Evolutionary conservation across 306 rosid genomes (phyloP).

Genomic region (Amphicarpaea edgeworthii): DNA sequence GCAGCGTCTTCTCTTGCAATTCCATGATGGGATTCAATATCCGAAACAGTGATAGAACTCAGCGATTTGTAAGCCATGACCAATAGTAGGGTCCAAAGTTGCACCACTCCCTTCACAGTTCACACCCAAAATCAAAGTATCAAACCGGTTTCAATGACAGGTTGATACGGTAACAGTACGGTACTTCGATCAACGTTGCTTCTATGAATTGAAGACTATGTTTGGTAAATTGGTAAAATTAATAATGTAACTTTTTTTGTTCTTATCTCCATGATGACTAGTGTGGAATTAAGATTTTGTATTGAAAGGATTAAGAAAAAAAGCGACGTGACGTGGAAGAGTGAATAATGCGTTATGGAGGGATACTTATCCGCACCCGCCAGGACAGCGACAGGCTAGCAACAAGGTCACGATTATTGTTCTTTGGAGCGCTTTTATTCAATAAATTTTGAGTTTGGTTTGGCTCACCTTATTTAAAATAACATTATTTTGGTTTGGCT

Average conservation of each 20-base stretch:
- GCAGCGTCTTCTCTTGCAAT: slow-evolving; percentile 51
- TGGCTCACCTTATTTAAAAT: no score
- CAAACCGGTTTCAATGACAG: not conserved
- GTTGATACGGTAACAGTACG: no score
- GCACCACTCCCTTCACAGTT: not conserved
- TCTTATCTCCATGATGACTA: not conserved
- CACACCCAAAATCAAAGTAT: not conserved
- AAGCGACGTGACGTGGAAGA: not conserved
- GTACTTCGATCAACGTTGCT: not conserved
- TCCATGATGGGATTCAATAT: slow-evolving; percentile 72
- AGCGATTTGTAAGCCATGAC: slow-evolving; percentile 53
- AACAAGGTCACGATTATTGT: not conserved
- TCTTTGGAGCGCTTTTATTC: no score
- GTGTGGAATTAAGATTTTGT: not conserved
- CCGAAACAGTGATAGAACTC: slow-evolving; percentile 58
- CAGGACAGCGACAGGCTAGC: not conserved
- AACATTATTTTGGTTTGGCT: not conserved
- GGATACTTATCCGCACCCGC: not conserved
- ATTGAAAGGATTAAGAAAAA: not conserved
- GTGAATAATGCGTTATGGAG: not conserved
- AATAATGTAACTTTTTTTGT: not conserved
- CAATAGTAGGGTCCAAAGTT: not conserved
- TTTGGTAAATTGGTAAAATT: not conserved
- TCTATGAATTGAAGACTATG: not conserved
- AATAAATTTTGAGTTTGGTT: no score